phyloP scores from a whole-genome alignment of 768 basidiomycete genomes.

The Naganishia kalamii region DNA sequence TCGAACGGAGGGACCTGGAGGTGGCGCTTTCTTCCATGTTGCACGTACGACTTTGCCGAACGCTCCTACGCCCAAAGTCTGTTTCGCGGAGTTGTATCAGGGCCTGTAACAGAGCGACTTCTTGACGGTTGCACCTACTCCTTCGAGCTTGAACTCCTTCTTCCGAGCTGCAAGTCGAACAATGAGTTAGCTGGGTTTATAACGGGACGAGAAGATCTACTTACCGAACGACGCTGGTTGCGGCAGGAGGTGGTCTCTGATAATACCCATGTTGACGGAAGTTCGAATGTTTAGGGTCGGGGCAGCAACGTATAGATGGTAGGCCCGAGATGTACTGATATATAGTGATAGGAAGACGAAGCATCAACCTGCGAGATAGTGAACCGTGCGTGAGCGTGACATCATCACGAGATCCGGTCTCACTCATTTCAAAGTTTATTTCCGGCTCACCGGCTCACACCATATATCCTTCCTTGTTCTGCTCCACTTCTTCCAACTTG shows the following conservation, averaged over 20 bases:
- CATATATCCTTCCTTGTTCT: too few species aligned
- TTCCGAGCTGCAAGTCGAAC: constrained; percentile 61
- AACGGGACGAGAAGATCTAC: neutral
- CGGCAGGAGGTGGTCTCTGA: constrained; percentile 54
- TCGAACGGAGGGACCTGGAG: constrained; percentile 28
- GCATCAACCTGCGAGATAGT: neutral
- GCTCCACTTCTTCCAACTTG: too few species aligned
- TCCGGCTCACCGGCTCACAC: too few species aligned
- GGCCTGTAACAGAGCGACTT: neutral
- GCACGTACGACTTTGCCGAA: constrained; percentile 85
- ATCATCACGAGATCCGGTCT: neutral
- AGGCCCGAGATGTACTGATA: neutral
- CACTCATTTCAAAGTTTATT: neutral
- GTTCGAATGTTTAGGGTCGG: neutral
- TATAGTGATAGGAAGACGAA: neutral
- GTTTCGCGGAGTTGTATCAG: constrained; percentile 49
- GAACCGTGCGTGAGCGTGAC: too few species aligned
- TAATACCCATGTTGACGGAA: constrained; percentile 24
- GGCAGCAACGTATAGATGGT: neutral
- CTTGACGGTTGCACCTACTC: constrained; percentile 10
- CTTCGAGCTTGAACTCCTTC: constrained; percentile 51
- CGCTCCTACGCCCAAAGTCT: constrained; percentile 70
- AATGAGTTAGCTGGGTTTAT: neutral
- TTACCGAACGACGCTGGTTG: constrained; percentile 71
- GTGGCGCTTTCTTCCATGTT: constrained; percentile 44